These are phyloP conservation scores for Cryptococcus neoformans DNA, from an alignment of 1,284 basidiomycete genomes.

Conservation along the genomic window DNA sequence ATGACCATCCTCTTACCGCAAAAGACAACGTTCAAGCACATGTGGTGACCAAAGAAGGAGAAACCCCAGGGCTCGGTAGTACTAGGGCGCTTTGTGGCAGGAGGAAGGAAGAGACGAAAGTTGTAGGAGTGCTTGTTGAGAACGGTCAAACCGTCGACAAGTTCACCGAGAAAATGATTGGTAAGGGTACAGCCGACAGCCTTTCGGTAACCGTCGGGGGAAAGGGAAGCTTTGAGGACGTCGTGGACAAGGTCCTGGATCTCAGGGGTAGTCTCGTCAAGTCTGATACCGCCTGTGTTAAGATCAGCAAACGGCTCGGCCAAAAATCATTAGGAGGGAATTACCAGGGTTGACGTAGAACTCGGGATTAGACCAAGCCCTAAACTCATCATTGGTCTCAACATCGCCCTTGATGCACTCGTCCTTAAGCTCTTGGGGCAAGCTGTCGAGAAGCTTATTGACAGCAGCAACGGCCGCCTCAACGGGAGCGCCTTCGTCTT, in stretches of 20 bases:
- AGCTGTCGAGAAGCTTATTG: constrained; percentile 16
- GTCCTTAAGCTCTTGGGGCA: constrained; percentile 20
- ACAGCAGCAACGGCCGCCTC: constrained; percentile 28
- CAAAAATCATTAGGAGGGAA: background rate
- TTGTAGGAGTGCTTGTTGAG: constrained; percentile 46
- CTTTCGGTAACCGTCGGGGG: constrained; percentile 37
- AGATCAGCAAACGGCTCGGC: background rate
- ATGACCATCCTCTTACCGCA: constrained; percentile 41
- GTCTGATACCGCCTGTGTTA: constrained; percentile 34
- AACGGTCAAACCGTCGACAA: constrained; percentile 36
- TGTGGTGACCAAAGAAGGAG: constrained; percentile 46
- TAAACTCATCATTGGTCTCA: constrained; percentile 33
- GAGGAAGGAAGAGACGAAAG: constrained; percentile 35
- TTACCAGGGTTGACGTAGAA: constrained; percentile 41
- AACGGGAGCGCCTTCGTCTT: constrained; percentile 42
- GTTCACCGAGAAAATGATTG: constrained; percentile 43
- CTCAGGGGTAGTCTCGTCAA: constrained; percentile 34
- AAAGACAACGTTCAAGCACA: constrained; percentile 42
- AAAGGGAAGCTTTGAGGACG: constrained; percentile 35
- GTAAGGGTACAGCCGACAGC: constrained; percentile 40
- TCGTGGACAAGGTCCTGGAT: constrained; percentile 29
- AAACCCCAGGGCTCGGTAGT: constrained; percentile 37
- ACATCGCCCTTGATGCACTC: constrained; percentile 29
- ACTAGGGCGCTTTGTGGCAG: constrained; percentile 9
- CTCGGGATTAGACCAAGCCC: constrained; percentile 44